Base-by-base conservation (phyloP, 2,329 filamentous ascomycete species). In the Aspergillus terreus region DNA sequence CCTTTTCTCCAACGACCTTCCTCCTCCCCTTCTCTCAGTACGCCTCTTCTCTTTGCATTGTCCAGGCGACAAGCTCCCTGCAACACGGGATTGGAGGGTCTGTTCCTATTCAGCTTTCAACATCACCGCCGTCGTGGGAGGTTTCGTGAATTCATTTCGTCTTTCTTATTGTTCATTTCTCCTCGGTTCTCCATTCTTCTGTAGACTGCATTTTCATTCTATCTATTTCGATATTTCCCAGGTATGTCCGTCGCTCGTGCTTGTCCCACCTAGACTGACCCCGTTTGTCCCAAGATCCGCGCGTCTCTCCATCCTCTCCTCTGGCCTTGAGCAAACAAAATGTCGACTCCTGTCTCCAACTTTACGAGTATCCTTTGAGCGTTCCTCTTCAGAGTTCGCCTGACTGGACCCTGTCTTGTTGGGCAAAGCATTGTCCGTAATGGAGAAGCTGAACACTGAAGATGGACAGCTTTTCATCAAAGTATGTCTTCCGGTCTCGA, bases 401-500 rank as follows among this genome's bases (percentile, higher is more conserved):
- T 59, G 58, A 60, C 60, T 64, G 51, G 63, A 64, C 57, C 57
- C 57, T 56, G 57, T 58, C 63, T 61, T 54, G 55, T 64, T 57
- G 60, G 59, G 63, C 58, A 57, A 58, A 60, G 59, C 54, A 58
- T 49, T 60, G 55, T 55, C 60, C 66, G 66, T 61, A 60, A 77
- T 76, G 74, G 74, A 77, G 70, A 75, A 74, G 63, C 66, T 76
- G 51, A 74, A 77, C 66, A 75, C 71, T 59, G 73, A 76, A 67
- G 74, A 77, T 71, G 74, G 74, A 63, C 74, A 76, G 63, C 70
- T 75, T 61, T 77, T 77, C 65, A 71, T 77, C 56, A 76, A 76
- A 63, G 74, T 76, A 53, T 38, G 12, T 44, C 27, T 40, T 33
- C 32, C 30, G 32, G 17, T 4, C 50, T 33, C 35, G 25, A 19